phyloP scores from a whole-genome alignment of 2,329 filamentous ascomycete species.

The Sclerotinia borealis region DNA sequence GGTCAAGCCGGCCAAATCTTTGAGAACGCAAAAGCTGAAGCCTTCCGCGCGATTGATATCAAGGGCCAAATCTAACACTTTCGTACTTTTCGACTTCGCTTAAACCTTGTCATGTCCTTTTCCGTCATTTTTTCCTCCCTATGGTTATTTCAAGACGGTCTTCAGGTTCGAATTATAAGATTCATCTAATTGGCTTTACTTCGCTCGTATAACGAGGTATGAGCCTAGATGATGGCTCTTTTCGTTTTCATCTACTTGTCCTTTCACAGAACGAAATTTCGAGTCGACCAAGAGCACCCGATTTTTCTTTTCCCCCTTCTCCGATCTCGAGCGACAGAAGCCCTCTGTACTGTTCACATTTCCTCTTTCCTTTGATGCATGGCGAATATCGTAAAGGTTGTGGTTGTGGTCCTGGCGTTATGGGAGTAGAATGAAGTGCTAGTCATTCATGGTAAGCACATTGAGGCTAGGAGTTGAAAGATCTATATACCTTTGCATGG shows the following conservation, averaged over 20 bases:
- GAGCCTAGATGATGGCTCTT: conserved; percentile 4
- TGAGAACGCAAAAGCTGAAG: conserved; percentile 63
- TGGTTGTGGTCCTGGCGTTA: conserved; percentile 3
- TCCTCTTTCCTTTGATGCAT: conserved; percentile 4
- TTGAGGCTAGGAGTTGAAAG: not conserved
- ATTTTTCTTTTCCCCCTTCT: conserved; percentile 9
- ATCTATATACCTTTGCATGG: not conserved
- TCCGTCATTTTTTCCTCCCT: conserved; percentile 13
- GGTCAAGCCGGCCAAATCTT: conserved; percentile 69
- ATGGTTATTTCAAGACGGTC: not conserved
- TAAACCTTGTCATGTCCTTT: conserved; percentile 13
- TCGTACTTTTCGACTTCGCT: conserved; percentile 13
- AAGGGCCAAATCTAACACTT: conserved; percentile 78
- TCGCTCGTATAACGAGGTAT: conserved; percentile 4
- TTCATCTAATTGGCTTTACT: not conserved
- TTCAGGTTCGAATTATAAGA: not conserved
- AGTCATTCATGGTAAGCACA: conserved; percentile 7
- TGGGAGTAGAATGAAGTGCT: not conserved
- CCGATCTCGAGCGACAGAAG: conserved; percentile 2
- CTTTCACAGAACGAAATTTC: conserved; percentile 3
- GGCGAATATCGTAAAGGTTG: not conserved
- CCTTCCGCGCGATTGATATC: conserved; percentile 87
- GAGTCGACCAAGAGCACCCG: not conserved
- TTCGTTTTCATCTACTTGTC: conserved; percentile 1
- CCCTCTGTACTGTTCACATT: not conserved